phyloP scores from a whole-genome alignment of 371 early-diverging fungal genomes.

The Mucor racemosus region DNA sequence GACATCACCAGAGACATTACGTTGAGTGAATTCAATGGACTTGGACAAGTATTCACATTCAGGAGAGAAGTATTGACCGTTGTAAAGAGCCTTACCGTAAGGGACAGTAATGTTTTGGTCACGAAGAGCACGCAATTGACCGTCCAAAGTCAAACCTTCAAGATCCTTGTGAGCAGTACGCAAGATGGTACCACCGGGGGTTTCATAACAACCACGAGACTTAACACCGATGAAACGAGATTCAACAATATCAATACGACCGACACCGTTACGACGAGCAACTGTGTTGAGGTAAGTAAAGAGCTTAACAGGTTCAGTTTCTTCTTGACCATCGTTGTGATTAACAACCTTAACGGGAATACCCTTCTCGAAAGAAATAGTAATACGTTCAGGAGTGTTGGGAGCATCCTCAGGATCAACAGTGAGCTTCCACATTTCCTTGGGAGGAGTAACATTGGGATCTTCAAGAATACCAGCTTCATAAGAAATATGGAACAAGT shows the following conservation, averaged over 20 bases:
- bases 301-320: conserved; percentile 79
- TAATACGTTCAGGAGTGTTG: conserved; percentile 92
- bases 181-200: conserved; percentile 96
- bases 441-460: conserved; percentile 92
- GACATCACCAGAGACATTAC: conserved; percentile 88
- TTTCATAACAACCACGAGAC: conserved; percentile 98
- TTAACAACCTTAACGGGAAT: conserved; percentile 90
- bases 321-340: conserved; percentile 69
- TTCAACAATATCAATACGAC: conserved; percentile 98
- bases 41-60: conserved; percentile 90
- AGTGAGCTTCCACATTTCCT: conserved; percentile 98
- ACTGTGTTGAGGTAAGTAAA: conserved; percentile 95
- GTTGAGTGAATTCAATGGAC: conserved; percentile 82
- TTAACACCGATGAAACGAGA: conserved; percentile 98
- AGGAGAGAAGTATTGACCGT: conserved; percentile 95
- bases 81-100: conserved; percentile 83
- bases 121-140: conserved; percentile 90
- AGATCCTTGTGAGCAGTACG: conserved; percentile 94
- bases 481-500: conserved; percentile 97
- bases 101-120: conserved; percentile 86
- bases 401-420: conserved; percentile 95
- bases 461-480: conserved; percentile 97
- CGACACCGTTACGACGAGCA: conserved; percentile 95
- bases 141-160: conserved; percentile 94
- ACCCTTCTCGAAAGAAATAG: conserved; percentile 87